Base-by-base conservation (phyloP, 2,329 filamentous ascomycete genomes). In the Alternaria novae-zelandiae region DNA sequence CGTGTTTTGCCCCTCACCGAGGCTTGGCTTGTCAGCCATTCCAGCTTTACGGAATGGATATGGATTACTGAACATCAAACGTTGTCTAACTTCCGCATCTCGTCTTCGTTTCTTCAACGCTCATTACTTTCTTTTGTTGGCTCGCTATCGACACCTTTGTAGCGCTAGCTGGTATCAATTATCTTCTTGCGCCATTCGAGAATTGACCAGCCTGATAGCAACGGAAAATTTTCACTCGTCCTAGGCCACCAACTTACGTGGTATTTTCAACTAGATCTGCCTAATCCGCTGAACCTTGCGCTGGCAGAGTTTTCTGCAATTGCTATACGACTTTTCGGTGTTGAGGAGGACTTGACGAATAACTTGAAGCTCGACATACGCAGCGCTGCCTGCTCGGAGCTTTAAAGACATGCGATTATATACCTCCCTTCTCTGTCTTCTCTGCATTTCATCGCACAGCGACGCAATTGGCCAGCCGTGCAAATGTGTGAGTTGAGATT, bases 401-500 rank as follows among this genome's bases (percentile, higher is more conserved):
- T 3, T 21, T 3, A 9, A 7, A 2, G 28, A 12, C 0, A 53
- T 53, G 26, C 30, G 28, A 36, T 13, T 8, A 4, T n/a, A 15
- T 41, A 7, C 10, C 1, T 17, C 6, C 2, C 10, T 36, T 13
- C 12, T 15, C 12, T 36, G 3, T 3, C n/a, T 46, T 11, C n/a
- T 46, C 2, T 54, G 3, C 21, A 17, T 15, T 2, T n/a, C 15
- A 2, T 10, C 20, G 6, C 21, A 46, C 9, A 17, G 5, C 10
- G 30, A 57, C 25, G 60, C 58, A 8, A 45, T 44, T 5, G 20
- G 21, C 0, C 10, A 32, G 32, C 25, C 55, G 7, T 74, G 73
- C 47, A 74, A 73, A 70, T 74, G 70, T 57, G 70, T 71, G 56
- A 63, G 68, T 65, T 3, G 4, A 9, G 10, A 30, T 11, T 2